phyloP scores from a whole-genome alignment of 805 yeast species.

The Yarrowia bubula region DNA sequence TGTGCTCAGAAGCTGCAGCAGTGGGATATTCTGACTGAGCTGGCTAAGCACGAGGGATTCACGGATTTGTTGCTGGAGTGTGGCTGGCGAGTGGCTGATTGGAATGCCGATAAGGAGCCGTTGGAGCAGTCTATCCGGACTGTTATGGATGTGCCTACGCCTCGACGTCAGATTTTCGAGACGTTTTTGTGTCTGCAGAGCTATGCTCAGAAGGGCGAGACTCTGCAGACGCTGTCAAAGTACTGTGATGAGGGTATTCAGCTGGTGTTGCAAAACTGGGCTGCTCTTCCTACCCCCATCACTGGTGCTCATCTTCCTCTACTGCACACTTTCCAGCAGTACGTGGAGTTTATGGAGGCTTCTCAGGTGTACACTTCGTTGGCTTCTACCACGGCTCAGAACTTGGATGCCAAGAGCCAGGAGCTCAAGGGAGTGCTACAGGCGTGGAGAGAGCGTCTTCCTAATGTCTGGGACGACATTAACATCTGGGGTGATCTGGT shows the following conservation, averaged over 20 bases:
- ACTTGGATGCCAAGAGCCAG: slow-evolving; percentile 87
- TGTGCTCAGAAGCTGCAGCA: slow-evolving; percentile 97
- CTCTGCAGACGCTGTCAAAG: slow-evolving; percentile 78
- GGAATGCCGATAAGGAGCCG: slow-evolving; percentile 94
- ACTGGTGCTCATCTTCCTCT: slow-evolving; percentile 85
- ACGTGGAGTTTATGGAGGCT: slow-evolving; percentile 96
- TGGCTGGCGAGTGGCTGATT: slow-evolving; percentile 99
- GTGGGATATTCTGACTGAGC: slow-evolving; percentile 95
- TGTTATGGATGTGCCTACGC: slow-evolving; percentile 98
- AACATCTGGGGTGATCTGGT: slow-evolving; percentile 96
- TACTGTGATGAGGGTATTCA: slow-evolving; percentile 96
- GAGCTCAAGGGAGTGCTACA: slow-evolving; percentile 91
- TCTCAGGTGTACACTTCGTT: slow-evolving; percentile 87
- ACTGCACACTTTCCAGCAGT: slow-evolving; percentile 93
- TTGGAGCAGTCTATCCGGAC: slow-evolving; percentile 90
- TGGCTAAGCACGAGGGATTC: slow-evolving; percentile 97
- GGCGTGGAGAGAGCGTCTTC: slow-evolving; percentile 97
- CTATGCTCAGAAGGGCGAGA: slow-evolving; percentile 84
- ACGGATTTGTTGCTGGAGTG: slow-evolving; percentile 94
- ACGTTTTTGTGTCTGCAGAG: slow-evolving; percentile 92
- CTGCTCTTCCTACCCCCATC: slow-evolving; percentile 69
- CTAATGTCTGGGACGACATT: slow-evolving; percentile 96
- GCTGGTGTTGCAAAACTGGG: slow-evolving; percentile 88
- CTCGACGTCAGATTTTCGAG: slow-evolving; percentile 92
- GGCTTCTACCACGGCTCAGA: slow-evolving; percentile 86